Base-by-base conservation (phyloP, 1,139 yeast genomes). In the Kodamaea fungicola region DNA sequence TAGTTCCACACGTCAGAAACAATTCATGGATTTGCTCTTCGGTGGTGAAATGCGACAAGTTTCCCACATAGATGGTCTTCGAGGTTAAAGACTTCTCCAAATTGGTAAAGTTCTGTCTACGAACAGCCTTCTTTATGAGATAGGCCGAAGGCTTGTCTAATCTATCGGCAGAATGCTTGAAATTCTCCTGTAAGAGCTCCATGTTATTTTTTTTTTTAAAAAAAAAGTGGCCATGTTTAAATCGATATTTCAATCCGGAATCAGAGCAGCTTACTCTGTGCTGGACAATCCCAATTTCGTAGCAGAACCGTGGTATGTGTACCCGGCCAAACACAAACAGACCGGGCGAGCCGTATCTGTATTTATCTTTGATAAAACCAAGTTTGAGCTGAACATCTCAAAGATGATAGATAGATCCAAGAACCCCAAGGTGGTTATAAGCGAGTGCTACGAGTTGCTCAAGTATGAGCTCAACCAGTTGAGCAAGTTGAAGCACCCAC, bases 1-100 rank as follows among this genome's bases (percentile, higher is more conserved):
- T 80, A 8, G 75, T 66, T 1, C 97, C 98, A 55, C 86, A 78
- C 51, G 82, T 82, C 50, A 83, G 75, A 54, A 90, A 88, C 37
- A 90, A 64, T 56, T 89, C 97, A 55, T 82, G 83, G 21, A 90
- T 78, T 57, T 90, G 97, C 56, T 92, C 97, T 58, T 92, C 97
- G 1, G 96, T 83, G 2, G 97, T 89, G 60, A 83, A 85, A 52
- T 86, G 87, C 2, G 95, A 81, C 31, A 68, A 54, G 54, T 87
- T 88, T 5, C 97, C 97, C 30, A 90, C 92, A 53, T 90, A 90
- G 2, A 90, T 74, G 0, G 97, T 89, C 22, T 78, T 71, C 42
- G 89, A 80, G 25, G 65, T 68, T 57, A 82, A 70, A 1, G 90
- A 75, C 44, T 76, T 73, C 48, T 80, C 75, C 41, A 88, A 64